Percentiles rank a stretch among this genome's conserved stretches.
Conservation (phyloP, 495 filamentous ascomycete genomes). For the Aspergillus kassunensis region DNA sequence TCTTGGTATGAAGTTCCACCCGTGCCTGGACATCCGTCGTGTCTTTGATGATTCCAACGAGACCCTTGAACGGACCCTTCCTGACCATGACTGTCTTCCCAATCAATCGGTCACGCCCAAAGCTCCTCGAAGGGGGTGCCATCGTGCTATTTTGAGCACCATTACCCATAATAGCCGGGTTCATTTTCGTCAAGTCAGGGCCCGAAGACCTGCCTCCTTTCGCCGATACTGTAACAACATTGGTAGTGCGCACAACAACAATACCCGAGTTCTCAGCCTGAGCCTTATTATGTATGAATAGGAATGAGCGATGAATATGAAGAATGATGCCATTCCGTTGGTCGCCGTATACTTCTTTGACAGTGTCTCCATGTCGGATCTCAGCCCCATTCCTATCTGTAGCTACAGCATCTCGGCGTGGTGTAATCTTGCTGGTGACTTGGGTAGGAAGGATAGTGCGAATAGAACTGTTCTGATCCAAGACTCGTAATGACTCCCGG, state of each 20-base stretch:
- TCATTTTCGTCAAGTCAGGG: constrained; percentile 87
- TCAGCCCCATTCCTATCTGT: constrained; percentile 93
- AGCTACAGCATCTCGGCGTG: constrained; percentile 76
- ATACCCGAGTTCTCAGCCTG: constrained; percentile 85
- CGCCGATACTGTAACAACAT: constrained; percentile 82
- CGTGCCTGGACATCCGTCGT: constrained; percentile 78
- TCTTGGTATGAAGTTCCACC: constrained; percentile 89
- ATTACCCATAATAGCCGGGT: constrained; percentile 75
- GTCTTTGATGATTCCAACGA: constrained; percentile 93
- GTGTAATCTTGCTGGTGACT: constrained; percentile 79
- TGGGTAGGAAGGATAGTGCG: constrained; percentile 84
- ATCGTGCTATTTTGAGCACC: constrained; percentile 52
- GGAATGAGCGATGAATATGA: constrained; percentile 83
- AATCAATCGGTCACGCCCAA: constrained; percentile 80
- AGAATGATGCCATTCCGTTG: constrained; percentile 80
- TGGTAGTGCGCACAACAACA: constrained; percentile 80
- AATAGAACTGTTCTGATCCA: constrained; percentile 84
- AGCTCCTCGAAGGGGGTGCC: constrained; percentile 55
- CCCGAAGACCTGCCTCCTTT: constrained; percentile 73
- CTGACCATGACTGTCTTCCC: constrained; percentile 86
- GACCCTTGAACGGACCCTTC: constrained; percentile 83
- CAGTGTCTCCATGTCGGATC: constrained; percentile 84
- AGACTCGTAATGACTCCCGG: constrained; percentile 79
- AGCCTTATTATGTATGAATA: constrained; percentile 82
- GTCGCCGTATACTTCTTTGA: constrained; percentile 86